Conservation (phyloP, 108 stramenopile species). For the Conticribra guillardii region DNA sequence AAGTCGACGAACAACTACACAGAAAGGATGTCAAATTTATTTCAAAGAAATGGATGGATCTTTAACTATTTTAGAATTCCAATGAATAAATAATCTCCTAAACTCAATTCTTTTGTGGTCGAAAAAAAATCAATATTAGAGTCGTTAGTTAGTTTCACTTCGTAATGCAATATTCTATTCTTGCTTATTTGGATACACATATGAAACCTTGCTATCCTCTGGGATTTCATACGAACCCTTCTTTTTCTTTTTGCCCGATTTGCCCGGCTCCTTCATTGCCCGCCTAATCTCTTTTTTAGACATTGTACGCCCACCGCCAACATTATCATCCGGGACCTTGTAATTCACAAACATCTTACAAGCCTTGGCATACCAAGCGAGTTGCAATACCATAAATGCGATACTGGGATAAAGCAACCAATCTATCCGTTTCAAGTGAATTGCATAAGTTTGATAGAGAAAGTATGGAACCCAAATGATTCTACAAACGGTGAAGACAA, state of each 20-base stretch:
- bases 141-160: too few relatives aligned
- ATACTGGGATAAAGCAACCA: conserved; percentile 29
- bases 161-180: not conserved
- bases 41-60: conserved; percentile 34
- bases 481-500: conserved; percentile 36
- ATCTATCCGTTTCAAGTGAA: conserved; percentile 28
- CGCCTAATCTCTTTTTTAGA: conserved; percentile 9
- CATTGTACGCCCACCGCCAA: conserved; percentile 8
- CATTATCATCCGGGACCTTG: conserved; percentile 30
- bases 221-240: not conserved
- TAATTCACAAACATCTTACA: conserved; percentile 32
- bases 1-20: conserved; percentile 19
- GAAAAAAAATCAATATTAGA: not conserved
- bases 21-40: conserved; percentile 33
- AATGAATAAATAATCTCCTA: not conserved
- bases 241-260: not conserved
- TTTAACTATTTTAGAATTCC: conserved; percentile 2
- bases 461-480: conserved; percentile 50
- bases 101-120: not conserved
- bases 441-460: conserved; percentile 35
- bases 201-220: not conserved
- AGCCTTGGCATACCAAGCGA: conserved; percentile 48
- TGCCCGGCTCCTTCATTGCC: not conserved
- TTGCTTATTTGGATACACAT: not conserved
- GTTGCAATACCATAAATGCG: conserved; percentile 36